Base-by-base conservation (phyloP, 192 early-diverging fungal genomes). In the Coemansia sp. region DNA sequence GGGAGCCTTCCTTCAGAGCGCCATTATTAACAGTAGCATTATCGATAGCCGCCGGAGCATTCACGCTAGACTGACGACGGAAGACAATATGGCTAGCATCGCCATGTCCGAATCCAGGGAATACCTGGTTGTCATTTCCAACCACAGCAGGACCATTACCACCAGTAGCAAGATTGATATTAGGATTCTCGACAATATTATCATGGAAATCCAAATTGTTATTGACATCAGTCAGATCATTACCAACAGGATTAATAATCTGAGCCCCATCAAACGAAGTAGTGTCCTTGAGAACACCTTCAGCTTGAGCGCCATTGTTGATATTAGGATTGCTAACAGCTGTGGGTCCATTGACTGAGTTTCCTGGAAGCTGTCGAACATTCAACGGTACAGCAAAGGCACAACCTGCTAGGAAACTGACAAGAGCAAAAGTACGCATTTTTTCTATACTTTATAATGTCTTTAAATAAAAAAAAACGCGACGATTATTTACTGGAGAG, bases 181-280 rank as follows among this genome's bases (percentile, higher is more conserved):
- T 68, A 24, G 68, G 63, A 56, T 76, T 76, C 22, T 66, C 62
- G 21, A 76, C n/a, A 10, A 60, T 53, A 64, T 76, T 76, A 63
- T 70, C 73, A 51, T 76, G 73, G 26, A 76, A n/a, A 55, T 76
- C 48, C 7, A 50, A 3, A 60, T 76, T 76, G 24, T 22, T 49
- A 56, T 68, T 76, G 38, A 60, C 44, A 7, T 68, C 54, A 54
- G 53, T 55, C 16, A 76, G 23, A 10, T 27, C 41, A 63, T 76
- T 76, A 50, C 68, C 73, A 6, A 38, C 26, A 0, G 73, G 64
- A 49, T 70, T 58, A 64, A 66, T 66, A 56, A 76, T 66, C 54
- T 66, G 50, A n/a, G 73, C 73, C 1, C 64, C 64, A 7, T 61
- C 68, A 0, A 76, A 49, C 19, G 73, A 76, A 9, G 50, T 25